A percentile compares a stretch with the other conserved stretches of the same genome.
These are phyloP conservation scores for Russula compacta DNA, from an alignment of 768 basidiomycete species.

Conservation along the genomic window DNA sequence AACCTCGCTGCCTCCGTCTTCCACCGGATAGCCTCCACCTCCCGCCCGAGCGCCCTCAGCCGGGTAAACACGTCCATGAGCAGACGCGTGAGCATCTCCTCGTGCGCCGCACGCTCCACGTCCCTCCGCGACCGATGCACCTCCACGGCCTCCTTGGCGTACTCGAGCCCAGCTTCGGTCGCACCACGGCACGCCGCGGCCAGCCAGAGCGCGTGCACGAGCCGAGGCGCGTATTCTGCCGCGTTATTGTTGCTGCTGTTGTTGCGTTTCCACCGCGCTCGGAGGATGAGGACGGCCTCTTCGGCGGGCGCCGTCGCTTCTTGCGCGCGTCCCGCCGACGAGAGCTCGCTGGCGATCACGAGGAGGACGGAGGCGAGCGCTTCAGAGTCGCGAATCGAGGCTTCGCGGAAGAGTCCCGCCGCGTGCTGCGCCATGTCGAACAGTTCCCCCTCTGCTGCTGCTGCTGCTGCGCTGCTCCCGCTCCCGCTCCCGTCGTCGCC, in stretches of 20 bases:
- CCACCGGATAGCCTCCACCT: constrained; percentile 13
- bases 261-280: not conserved
- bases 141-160: constrained; percentile 9
- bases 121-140: constrained; percentile 9
- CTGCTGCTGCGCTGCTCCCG: not conserved
- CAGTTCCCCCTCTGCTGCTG: not conserved
- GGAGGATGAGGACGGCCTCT: constrained; percentile 4
- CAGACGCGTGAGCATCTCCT: not conserved
- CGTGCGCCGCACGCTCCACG: not conserved
- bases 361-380: constrained; percentile 4
- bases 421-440: constrained; percentile 14
- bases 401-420: constrained; percentile 8
- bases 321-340: not conserved
- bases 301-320: not conserved
- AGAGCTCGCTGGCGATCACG: not conserved
- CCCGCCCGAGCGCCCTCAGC: constrained; percentile 5
- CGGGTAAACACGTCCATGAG: constrained; percentile 14
- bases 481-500: not conserved
- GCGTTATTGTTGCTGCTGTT: too few relatives aligned
- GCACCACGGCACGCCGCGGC: not conserved
- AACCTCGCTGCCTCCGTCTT: constrained; percentile 15
- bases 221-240: not conserved
- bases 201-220: constrained; percentile 5
- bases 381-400: not conserved
- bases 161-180: constrained; percentile 1